phyloP scores from a whole-genome alignment of 805 yeast genomes.

The Dipodascopsis uninucleata region DNA sequence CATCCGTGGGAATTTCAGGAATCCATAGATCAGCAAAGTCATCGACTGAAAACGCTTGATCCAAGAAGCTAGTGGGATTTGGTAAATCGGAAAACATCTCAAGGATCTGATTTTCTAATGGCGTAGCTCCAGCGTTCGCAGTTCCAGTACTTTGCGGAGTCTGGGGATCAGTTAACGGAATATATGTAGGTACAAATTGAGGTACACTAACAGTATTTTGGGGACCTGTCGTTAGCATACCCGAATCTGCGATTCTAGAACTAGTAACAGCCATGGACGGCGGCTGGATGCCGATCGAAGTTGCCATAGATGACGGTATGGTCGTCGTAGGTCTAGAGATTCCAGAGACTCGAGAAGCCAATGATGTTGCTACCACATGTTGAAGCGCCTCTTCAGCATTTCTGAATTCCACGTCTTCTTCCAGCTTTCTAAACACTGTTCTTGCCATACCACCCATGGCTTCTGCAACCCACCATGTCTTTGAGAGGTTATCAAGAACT shows the following conservation, averaged over 20 bases:
- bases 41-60: conserved; percentile 32
- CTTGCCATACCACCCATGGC: conserved; percentile 38
- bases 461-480: conserved; percentile 39
- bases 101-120: conserved; percentile 32
- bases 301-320: conserved; percentile 2
- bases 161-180: not conserved
- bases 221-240: not conserved
- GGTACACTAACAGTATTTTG: not conserved
- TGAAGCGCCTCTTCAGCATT: conserved; percentile 8
- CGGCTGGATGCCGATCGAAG: not conserved
- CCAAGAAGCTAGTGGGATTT: conserved; percentile 36
- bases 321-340: not conserved
- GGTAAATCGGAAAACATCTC: conserved; percentile 38
- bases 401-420: conserved; percentile 20
- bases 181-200: not conserved
- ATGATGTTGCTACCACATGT: too few species aligned
- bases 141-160: not conserved
- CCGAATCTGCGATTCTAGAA: not conserved
- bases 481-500: conserved; percentile 32
- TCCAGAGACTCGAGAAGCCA: too few species aligned
- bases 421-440: conserved; percentile 31
- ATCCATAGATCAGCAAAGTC: conserved; percentile 25
- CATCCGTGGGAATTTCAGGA: too few species aligned
- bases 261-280: not conserved
- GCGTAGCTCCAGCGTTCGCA: conserved; percentile 1